Base-by-base conservation (phyloP, 202 grass and related monocot genomes). In the Musa balbisiana region DNA sequence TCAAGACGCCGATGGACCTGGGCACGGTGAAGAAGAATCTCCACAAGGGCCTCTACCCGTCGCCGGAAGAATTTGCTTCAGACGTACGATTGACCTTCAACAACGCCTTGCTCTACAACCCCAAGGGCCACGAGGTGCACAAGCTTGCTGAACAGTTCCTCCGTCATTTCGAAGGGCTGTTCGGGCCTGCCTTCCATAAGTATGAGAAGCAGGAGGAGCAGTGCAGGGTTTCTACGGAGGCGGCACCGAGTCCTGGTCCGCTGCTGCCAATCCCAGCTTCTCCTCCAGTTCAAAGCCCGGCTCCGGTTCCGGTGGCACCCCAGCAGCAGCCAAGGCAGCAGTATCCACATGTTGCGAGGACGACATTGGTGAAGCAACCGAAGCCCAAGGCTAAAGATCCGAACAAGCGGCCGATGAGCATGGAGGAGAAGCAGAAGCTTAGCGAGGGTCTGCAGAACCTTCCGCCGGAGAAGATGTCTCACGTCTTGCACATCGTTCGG, bases 1-100 rank as follows among this genome's bases (percentile, higher is more conserved):
- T 97, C 33, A 80, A 92, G 49, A 80, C 69, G 49, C 93, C 93
- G 25, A 97, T 97, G 93, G 93, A 97, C 79, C 87, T 97, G 70
- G 93, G 93, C 25, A 91, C 93, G 29, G 93, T 93, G n/a, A 93
- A 91, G 78, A 80, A 64, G 10, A 87, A 85, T 49, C 83, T 97
- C 52, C 24, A 73, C 49, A 78, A 81, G 1, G 93, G 86, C 21
- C 67, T 78, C 17, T 97, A 93, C 78, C 71, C 73, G 0, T 89
- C 88, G 9, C 84, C 89, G 8, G 80, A 70, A 53, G 90, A 81
- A 0, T 97, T 93, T 49, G 93, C 93, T 0, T 53, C 25, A 2
- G 93, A 97, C 33, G 79, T 97, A 21, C 53, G 86, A 8, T 78
- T 93, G 62, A 97, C 93, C 10, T 97, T 93, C 76, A 87, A 75